phyloP scores from a whole-genome alignment of 2,329 filamentous ascomycete species.

The Sclerotinia glacialis region DNA sequence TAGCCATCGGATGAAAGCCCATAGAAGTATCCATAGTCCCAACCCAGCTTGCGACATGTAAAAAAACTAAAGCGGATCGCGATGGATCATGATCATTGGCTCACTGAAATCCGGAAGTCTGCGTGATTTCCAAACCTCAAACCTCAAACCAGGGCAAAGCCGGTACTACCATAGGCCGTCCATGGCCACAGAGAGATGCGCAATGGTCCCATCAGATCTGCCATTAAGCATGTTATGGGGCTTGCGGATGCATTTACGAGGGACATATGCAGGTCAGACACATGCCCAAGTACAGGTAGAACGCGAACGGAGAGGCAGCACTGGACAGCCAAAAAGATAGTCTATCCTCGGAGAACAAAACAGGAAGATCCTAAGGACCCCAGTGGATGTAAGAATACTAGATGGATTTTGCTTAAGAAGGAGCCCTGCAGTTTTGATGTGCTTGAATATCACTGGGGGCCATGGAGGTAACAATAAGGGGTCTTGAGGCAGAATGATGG shows the following conservation, averaged over 20 bases:
- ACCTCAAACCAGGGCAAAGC: background rate
- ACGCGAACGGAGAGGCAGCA: background rate
- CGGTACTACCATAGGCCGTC: background rate
- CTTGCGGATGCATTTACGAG: constrained; percentile 13
- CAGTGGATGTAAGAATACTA: constrained; percentile 10
- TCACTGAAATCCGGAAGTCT: background rate
- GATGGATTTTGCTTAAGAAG: background rate
- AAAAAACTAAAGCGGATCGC: background rate
- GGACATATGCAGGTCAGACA: constrained; percentile 21
- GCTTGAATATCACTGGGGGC: constrained; percentile 18
- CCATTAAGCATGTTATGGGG: constrained; percentile 2
- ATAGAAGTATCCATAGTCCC: background rate
- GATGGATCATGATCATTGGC: background rate
- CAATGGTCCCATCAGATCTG: constrained; percentile 17
- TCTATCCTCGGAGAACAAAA: constrained; percentile 12
- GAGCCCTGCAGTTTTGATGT: constrained; percentile 5
- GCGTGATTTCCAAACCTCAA: background rate
- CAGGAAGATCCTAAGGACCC: constrained; percentile 16
- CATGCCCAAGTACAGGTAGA: constrained; percentile 9
- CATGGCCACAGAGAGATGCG: constrained; percentile 19
- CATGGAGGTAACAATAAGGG: background rate
- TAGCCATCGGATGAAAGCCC: background rate
- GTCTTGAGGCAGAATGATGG: background rate
- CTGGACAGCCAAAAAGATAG: constrained; percentile 7
- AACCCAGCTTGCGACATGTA: background rate